phyloP scores from a whole-genome alignment of 2,329 filamentous ascomycete species.

The Colletotrichum orbiculare region DNA sequence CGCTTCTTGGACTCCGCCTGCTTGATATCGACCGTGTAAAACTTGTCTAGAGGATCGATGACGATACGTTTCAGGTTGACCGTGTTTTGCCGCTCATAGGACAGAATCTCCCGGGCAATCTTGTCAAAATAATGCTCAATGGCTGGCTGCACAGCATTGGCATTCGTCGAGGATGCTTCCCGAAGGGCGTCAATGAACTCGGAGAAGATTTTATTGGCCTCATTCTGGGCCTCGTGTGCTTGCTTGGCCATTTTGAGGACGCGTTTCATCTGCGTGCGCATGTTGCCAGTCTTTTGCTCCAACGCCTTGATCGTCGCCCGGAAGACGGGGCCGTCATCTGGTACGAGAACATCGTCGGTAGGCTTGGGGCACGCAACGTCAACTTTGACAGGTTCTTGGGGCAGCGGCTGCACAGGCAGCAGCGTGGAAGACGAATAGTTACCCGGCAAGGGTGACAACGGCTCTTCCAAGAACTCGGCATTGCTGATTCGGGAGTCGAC shows the following conservation, averaged over 20 bases:
- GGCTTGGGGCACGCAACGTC: slow-evolving; percentile 89
- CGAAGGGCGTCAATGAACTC: slow-evolving; percentile 87
- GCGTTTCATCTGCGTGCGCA: slow-evolving; percentile 95
- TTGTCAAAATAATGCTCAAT: slow-evolving; percentile 99
- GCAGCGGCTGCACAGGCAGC: slow-evolving; percentile 36
- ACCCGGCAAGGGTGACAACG: slow-evolving; percentile 61
- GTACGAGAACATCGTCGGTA: slow-evolving; percentile 83
- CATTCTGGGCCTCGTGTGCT: slow-evolving; percentile 80
- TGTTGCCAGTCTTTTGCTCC: slow-evolving; percentile 95
- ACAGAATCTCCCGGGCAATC: slow-evolving; percentile 89
- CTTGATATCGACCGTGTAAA: slow-evolving; percentile 97
- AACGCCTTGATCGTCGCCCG: slow-evolving; percentile 95
- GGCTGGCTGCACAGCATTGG: slow-evolving; percentile 95
- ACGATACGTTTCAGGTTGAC: slow-evolving; percentile 89
- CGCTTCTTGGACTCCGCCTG: slow-evolving; percentile 96
- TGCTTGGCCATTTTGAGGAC: slow-evolving; percentile 94
- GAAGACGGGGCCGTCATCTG: slow-evolving; percentile 95
- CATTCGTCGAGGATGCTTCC: slow-evolving; percentile 90
- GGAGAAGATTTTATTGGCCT: slow-evolving; percentile 86
- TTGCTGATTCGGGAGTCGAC: slow-evolving; percentile 85
- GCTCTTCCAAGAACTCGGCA: slow-evolving; percentile 70
- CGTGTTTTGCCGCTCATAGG: slow-evolving; percentile 88
- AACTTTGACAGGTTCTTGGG: slow-evolving; percentile 75
- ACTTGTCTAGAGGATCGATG: slow-evolving; percentile 90
- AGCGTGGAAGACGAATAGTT: slow-evolving; percentile 39